Percentiles rank a stretch among this genome's conserved stretches.
These are phyloP conservation scores for Tetradesmus obliquus DNA, from an alignment of 139 green algal genomes.

Conservation along the genomic window DNA sequence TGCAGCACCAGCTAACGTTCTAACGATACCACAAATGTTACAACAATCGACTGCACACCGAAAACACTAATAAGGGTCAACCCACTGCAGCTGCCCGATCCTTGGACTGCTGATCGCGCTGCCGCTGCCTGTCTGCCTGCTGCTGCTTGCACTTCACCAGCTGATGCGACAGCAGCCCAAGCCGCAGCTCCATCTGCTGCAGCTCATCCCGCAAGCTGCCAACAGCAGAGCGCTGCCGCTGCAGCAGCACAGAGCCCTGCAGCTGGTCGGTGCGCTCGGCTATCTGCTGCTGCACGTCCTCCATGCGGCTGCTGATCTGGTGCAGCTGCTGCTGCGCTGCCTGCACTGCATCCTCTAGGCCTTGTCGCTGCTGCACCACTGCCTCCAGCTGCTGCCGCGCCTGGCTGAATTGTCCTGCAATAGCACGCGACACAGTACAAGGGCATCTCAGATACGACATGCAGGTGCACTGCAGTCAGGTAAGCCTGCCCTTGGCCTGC, in stretches of 20 bases:
- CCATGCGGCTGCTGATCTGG: background rate
- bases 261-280: slow-evolving; percentile 42
- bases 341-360: background rate
- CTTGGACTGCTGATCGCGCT: background rate
- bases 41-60: too few species aligned
- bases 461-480: too few species aligned
- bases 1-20: too few species aligned
- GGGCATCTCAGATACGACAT: background rate
- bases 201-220: slow-evolving; percentile 49
- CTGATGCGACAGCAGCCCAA: slow-evolving; percentile 52
- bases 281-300: slow-evolving; percentile 39
- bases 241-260: slow-evolving; percentile 62
- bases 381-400: background rate
- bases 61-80: background rate
- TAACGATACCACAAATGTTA: too few species aligned
- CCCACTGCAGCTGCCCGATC: background rate
- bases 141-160: slow-evolving; percentile 32
- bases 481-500: too few species aligned
- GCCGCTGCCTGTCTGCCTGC: background rate
- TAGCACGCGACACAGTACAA: background rate
- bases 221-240: slow-evolving; percentile 58
- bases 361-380: background rate
- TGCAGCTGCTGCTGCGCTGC: slow-evolving; percentile 20
- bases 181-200: slow-evolving; percentile 53
- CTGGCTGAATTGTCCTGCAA: background rate